Evolutionary conservation across 352 stramenopile species (phyloP), one percentile per base, ranked within the genome.

Genomic region (Phytopythium chamaehyphon): DNA sequence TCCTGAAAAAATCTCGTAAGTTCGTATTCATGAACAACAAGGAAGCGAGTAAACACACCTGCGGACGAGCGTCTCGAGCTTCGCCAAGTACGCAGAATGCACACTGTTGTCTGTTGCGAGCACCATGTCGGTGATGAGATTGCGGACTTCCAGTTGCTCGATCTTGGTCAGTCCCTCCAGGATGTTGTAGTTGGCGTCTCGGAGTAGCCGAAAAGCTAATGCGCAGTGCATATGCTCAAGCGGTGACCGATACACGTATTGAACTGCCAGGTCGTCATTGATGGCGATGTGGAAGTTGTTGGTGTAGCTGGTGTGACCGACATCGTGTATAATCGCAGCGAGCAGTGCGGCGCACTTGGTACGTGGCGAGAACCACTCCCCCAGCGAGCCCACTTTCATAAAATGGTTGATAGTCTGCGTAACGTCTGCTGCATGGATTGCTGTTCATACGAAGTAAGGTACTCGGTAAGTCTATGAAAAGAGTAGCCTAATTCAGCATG

Each of bases 221-320:
- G 85, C 80, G 23, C 85, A 89, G 56, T 95, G 85, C 78, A 93
- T 92, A 61, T 94, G 78, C 71, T 96, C 85, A 1, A 93, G 64
- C 21, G 86, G 85, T 42, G 77, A 91, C 31, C 81, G 75, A 54
- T 93, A 94, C 4, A 88, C 73, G 45, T 95, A 95, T 55, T 81
- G 66, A 35, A 89, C 65, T 10, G 87, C 83, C 46, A 95, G 68
- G 31, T 90, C 68, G 65, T 91, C 79, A 52, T 93, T 90, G 22
- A 75, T 51, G 18, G 69, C 69, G 48, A 95, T 90, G 64, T 93
- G 83, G 52, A 96, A 94, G 51, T 90, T 91, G 66, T 96, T 93
- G 53, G 82, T 87, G 64, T 73, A 89, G 54, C 85, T 90, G 45
- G 82, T 90, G 63, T 96, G 86, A n/a, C 76, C 83, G 39, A 96